Evolutionary conservation across 768 basidiomycete genomes (phyloP), one percentile per base, ranked within the genome.

Genomic region (Xerocomellus amylosporus): DNA sequence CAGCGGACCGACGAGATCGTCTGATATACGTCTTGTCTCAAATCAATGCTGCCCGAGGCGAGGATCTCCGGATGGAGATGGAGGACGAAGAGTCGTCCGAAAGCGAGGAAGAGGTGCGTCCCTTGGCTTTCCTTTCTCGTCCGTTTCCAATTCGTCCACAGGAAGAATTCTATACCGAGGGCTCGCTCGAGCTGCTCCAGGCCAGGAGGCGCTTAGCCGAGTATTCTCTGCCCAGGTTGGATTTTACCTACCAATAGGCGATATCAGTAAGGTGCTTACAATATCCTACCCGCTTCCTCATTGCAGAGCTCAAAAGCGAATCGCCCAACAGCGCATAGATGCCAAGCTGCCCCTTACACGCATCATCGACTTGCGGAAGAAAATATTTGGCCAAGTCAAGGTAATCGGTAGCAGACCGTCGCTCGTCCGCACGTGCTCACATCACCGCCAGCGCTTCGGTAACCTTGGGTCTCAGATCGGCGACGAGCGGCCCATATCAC

Each of bases 381-480:
- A 87, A 59, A 81, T 96, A 26, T 98, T 93, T 63, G 76, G 80
- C 2, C 86, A 93, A 61, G 87, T 99, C 61, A 96, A 97, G 77
- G 94, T 94, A 58, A 57, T 81, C 24, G 7, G 24, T 19, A 3
- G 37, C 34, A 37, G 2, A 37, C 22, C 28, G 15, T 28, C 10
- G 20, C 34, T 22, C 22, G 22, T 19, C 10, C 36, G 22, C 22
- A n/a, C 26, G 2, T 26, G 24, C 49, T 53, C 43, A 56, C 15
- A 38, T 19, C 19, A 17, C n/a, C 26, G 22, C 2, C 62, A 95
- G 92, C 90, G 86, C 71, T 94, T 90, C 71, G 79, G 85, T 45
- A 96, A 94, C 64, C 83, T 98, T 42, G 97, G 97, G 22, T 98
- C 97, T 0, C 96, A 98, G 79, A 94, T 98, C 61, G 97, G 94